phyloP scores from a whole-genome alignment of 345 rosid genomes.

The Pugionium dolabratum region DNA sequence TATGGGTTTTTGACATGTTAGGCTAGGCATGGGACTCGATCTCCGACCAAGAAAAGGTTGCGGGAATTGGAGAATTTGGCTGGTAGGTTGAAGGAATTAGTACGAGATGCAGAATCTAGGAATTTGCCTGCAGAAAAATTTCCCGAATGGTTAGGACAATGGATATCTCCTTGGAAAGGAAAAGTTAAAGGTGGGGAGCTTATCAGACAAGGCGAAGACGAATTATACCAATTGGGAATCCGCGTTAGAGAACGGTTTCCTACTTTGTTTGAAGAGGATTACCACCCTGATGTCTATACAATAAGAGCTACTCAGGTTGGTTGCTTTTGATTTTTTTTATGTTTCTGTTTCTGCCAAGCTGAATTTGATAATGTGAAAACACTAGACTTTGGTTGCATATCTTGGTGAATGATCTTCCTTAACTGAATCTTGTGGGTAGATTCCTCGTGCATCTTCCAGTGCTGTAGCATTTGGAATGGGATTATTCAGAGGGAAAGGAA shows the following conservation, averaged over 20 bases:
- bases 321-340: neutral
- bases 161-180: conserved; percentile 88
- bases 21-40: conserved; percentile 98
- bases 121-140: conserved; percentile 44
- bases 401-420: too few relatives aligned
- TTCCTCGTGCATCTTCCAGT: conserved; percentile 94
- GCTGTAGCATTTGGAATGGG: conserved; percentile 99
- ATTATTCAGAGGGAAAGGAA: conserved; percentile 74
- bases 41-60: conserved; percentile 88
- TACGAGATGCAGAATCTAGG: conserved; percentile 61
- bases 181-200: conserved; percentile 85
- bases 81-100: conserved; percentile 54
- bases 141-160: conserved; percentile 72
- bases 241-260: conserved; percentile 76
- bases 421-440: conserved; percentile 39
- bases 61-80: conserved; percentile 70
- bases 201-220: conserved; percentile 73
- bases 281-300: conserved; percentile 83
- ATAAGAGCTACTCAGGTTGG: conserved; percentile 82
- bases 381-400: neutral
- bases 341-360: neutral
- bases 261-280: conserved; percentile 64
- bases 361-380: neutral
- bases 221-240: conserved; percentile 71
- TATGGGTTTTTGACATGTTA: conserved; percentile 27